phyloP scores from a whole-genome alignment of 768 basidiomycete genomes.

The Glaciozyma martinii region DNA sequence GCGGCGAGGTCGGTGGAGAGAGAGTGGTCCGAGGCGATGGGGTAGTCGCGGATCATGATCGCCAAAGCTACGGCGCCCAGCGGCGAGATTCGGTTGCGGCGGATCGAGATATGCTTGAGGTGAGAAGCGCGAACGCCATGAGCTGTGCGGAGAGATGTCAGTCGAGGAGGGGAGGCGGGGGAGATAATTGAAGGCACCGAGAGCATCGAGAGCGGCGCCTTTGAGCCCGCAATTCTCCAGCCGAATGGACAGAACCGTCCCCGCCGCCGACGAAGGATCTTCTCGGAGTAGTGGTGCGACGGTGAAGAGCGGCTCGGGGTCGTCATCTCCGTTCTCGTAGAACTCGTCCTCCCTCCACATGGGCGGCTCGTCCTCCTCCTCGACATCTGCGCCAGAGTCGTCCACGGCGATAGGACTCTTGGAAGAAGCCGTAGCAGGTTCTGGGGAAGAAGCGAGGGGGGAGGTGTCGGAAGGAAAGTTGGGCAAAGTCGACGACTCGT shows the following conservation, averaged over 20 bases:
- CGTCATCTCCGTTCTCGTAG: slow-evolving; percentile 2
- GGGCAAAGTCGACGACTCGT: neutral
- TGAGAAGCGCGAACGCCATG: slow-evolving; percentile 74
- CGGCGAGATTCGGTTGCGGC: slow-evolving; percentile 74
- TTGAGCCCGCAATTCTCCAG: slow-evolving; percentile 77
- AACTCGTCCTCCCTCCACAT: neutral
- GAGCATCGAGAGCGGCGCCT: slow-evolving; percentile 62
- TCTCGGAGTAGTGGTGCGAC: slow-evolving; percentile 39
- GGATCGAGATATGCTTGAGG: slow-evolving; percentile 76
- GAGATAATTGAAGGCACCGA: slow-evolving; percentile 51
- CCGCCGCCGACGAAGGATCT: slow-evolving; percentile 10
- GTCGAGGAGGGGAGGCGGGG: neutral
- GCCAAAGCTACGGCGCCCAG: slow-evolving; percentile 85
- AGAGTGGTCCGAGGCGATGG: slow-evolving; percentile 13
- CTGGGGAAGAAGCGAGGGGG: slow-evolving; percentile 5
- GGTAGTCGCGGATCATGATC: slow-evolving; percentile 89
- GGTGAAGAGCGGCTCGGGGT: slow-evolving; percentile 33
- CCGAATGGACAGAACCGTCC: slow-evolving; percentile 59
- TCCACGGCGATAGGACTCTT: neutral
- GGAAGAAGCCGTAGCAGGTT: neutral
- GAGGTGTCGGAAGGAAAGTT: neutral
- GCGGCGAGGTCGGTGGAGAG: neutral
- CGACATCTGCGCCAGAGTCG: neutral
- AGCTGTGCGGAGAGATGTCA: slow-evolving; percentile 44
- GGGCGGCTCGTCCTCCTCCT: neutral